Evolutionary conservation across 2,329 filamentous ascomycete species (phyloP), one percentile per base, ranked within the genome.

Genomic region (Talaromyces islandicus): DNA sequence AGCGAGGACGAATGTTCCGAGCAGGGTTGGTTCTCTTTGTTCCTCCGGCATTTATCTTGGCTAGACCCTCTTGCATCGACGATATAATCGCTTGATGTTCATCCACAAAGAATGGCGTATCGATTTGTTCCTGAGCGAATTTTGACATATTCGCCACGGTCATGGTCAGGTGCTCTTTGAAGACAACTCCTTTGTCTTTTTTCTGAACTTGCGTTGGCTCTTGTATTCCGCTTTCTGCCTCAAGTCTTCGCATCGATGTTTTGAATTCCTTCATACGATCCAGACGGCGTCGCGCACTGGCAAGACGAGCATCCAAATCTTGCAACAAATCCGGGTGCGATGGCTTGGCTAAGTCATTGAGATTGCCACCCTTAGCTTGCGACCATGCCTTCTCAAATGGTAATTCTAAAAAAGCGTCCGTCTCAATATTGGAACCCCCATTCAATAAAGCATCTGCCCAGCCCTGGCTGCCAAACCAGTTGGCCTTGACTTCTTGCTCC

Each of bases 381-480:
- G 81, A 75, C 90, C 89, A 95, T 0, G 94, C 83, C 9, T 85
- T 79, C 30, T 89, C 83, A 64, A 92, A 94, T 0, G 85, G 79
- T 38, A 81, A 81, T 2, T 82, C 81, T 14, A 96, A 71, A n/a
- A 94, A 77, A 0, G 80, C 82, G 62, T 89, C 88, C 32, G 79
- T 82, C 27, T 78, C 78, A 2, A 79, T 75, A 7, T 77, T 78
- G 21, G 79, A 78, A 52, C 90, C 87, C 1, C 90, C 90, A 56
- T 87, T 80, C 0, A 94, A 71, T 21, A 96, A 76, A 2, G 85
- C 80, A 54, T 90, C 83, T 66, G 90, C 82, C 88, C 91, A 93
- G 59, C 85, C 82, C 61, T 88, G 84, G 67, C 88, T 85, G 1
- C 91, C 92, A 14, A 89, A 80, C 92, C 92, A 96, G 65, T 91